Percentiles rank a stretch among this genome's conserved stretches.
Conservation (phyloP, 106 monocot genomes). For the Acanthochlamys bracteata region DNA sequence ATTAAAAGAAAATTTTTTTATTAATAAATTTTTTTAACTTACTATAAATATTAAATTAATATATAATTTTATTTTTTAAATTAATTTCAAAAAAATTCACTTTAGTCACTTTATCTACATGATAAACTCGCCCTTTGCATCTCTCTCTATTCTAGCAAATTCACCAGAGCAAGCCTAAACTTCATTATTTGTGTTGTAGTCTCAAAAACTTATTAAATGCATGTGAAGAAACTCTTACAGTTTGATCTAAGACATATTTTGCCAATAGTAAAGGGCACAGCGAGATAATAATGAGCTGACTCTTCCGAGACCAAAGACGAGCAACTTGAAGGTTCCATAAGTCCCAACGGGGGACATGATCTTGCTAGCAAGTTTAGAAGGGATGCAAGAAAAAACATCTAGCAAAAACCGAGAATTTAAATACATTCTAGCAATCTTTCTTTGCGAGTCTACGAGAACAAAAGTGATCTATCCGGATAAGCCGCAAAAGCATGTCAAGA, state of each 20-base stretch:
- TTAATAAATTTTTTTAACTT: no score
- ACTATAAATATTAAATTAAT: no score
- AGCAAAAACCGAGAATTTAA: slow-evolving; percentile 20
- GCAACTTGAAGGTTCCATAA: slow-evolving; percentile 39
- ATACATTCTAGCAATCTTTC: slow-evolving; percentile 31
- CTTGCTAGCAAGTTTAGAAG: slow-evolving; percentile 25
- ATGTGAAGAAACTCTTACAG: no score
- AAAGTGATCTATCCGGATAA: slow-evolving; percentile 28
- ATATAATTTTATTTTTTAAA: no score
- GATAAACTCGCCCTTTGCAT: no score
- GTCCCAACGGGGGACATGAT: slow-evolving; percentile 16
- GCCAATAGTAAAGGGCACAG: slow-evolving; percentile 4
- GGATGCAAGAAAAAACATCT: slow-evolving; percentile 36
- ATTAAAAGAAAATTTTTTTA: no score
- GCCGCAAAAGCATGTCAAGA: slow-evolving; percentile 49
- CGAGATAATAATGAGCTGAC: slow-evolving; percentile 41
- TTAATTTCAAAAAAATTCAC: no score
- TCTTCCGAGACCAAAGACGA: slow-evolving; percentile 44
- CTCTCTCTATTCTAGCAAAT: slow-evolving; percentile 21
- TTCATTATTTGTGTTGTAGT: no score
- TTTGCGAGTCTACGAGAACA: slow-evolving; percentile 24
- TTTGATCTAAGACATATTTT: no score
- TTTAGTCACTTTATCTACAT: no score
- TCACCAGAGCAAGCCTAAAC: background rate
- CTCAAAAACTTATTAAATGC: background rate